Evolutionary conservation across 2,329 filamentous ascomycete species (phyloP).

Genomic region (Chaetoscypha palmicola): DNA sequence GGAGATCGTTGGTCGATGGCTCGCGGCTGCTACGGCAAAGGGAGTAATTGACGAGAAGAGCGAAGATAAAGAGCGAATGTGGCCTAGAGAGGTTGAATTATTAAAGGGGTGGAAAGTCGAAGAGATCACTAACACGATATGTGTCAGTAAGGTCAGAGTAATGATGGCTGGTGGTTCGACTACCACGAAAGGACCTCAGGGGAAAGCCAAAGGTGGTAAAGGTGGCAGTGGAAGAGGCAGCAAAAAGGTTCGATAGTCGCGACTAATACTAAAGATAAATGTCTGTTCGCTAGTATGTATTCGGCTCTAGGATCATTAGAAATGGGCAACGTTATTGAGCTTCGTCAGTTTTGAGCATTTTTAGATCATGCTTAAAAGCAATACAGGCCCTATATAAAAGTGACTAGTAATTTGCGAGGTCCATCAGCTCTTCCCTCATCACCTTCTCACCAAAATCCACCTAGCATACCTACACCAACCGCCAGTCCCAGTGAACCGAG

Average conservation of each 20-base stretch:
- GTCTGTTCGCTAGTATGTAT: too few relatives aligned
- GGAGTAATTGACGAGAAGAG: constrained; percentile 54
- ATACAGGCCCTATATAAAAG: too few relatives aligned
- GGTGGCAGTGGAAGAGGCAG: constrained; percentile 23
- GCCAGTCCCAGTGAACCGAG: too few relatives aligned
- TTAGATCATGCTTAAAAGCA: too few relatives aligned
- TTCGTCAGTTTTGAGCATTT: too few relatives aligned
- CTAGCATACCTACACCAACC: too few relatives aligned
- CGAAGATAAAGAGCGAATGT: constrained; percentile 66
- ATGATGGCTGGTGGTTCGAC: constrained; percentile 58
- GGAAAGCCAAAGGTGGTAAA: constrained; percentile 25
- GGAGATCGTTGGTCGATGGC: constrained; percentile 81
- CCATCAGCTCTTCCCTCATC: too few relatives aligned
- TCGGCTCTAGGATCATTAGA: too few relatives aligned
- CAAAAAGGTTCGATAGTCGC: constrained; percentile 19
- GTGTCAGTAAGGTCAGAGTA: constrained; percentile 72
- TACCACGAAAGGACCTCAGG: constrained; percentile 24
- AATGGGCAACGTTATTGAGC: too few relatives aligned
- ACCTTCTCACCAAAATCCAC: too few relatives aligned
- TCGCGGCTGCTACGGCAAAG: constrained; percentile 49
- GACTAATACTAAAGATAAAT: too few relatives aligned
- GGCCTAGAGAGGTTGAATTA: constrained; percentile 79
- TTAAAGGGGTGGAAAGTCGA: constrained; percentile 73
- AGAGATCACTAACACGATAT: constrained; percentile 73
- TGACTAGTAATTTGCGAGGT: too few relatives aligned